Evolutionary conservation across 2,329 filamentous ascomycete species (phyloP).

Genomic region (Phialophora tarda): DNA sequence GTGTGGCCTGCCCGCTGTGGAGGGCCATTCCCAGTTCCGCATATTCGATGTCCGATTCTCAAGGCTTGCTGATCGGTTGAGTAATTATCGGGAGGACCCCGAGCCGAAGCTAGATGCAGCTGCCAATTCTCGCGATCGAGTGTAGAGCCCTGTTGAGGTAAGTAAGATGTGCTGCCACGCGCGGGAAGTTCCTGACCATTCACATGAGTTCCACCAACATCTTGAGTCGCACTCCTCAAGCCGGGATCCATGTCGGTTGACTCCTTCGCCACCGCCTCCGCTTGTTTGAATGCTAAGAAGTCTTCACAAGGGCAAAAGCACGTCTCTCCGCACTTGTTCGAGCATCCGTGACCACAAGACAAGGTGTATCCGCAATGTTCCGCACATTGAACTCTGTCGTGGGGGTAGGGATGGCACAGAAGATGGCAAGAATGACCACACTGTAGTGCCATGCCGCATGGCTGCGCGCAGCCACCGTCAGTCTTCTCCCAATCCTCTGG

Average conservation of each 20-base stretch:
- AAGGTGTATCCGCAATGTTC: conserved; percentile 42
- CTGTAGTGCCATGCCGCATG: conserved; percentile 52
- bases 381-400: conserved; percentile 46
- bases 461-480: conserved; percentile 59
- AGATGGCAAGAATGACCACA: conserved; percentile 62
- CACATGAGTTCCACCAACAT: conserved; percentile 7
- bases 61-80: background rate
- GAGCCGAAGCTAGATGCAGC: background rate
- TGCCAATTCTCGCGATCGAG: background rate
- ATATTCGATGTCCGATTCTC: background rate
- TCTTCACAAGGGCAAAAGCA: conserved; percentile 35
- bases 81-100: background rate
- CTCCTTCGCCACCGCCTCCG: background rate
- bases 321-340: conserved; percentile 26
- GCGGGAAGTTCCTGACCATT: conserved; percentile 26
- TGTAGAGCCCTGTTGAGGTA: conserved; percentile 23
- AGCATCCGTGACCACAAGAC: conserved; percentile 35
- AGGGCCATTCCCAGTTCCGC: background rate
- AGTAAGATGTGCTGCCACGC: conserved; percentile 30
- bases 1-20: background rate
- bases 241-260: background rate
- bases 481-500: conserved; percentile 54
- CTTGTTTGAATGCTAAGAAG: conserved; percentile 18
- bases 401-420: conserved; percentile 55
- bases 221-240: background rate